Percentiles rank a stretch among this genome's conserved stretches.
Evolutionary conservation across 2,329 filamentous ascomycete genomes (phyloP).

Genomic region (Colletotrichum lindemuthianum): DNA sequence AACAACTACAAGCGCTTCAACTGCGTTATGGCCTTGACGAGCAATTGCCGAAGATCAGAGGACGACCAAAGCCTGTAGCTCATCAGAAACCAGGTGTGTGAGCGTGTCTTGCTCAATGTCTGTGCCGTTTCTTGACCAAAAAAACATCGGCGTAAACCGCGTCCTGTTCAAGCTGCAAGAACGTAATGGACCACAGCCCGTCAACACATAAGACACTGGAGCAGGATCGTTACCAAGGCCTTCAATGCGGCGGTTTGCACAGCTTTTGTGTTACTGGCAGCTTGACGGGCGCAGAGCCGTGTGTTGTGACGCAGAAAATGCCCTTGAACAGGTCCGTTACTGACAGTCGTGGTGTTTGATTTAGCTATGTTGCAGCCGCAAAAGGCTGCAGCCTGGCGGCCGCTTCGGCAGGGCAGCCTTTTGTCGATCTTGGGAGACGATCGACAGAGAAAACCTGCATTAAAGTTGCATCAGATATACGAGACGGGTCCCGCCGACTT

Average conservation of each 20-base stretch:
- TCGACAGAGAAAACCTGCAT: constrained; percentile 4
- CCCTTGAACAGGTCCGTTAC: not conserved
- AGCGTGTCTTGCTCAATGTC: no score
- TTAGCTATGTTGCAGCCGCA: constrained; percentile 27
- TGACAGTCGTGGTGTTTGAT: constrained; percentile 19
- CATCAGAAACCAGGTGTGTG: no score
- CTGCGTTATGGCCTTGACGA: no score
- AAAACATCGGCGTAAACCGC: not conserved
- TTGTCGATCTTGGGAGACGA: constrained; percentile 23
- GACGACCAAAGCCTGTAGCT: no score
- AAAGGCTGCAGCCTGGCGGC: constrained; percentile 21
- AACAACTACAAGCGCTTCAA: no score
- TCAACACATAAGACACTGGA: no score
- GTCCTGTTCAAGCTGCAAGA: not conserved
- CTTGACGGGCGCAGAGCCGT: not conserved
- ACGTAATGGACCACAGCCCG: no score
- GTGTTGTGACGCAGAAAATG: not conserved
- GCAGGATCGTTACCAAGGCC: not conserved
- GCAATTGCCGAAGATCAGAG: no score
- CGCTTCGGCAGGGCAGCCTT: constrained; percentile 5
- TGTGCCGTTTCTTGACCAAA: no score
- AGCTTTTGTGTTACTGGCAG: not conserved
- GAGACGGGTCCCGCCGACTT: no score
- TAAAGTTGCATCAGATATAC: not conserved
- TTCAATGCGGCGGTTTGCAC: not conserved